phyloP scores from a whole-genome alignment of 768 basidiomycete species.

The Rubroboletus satanas region DNA sequence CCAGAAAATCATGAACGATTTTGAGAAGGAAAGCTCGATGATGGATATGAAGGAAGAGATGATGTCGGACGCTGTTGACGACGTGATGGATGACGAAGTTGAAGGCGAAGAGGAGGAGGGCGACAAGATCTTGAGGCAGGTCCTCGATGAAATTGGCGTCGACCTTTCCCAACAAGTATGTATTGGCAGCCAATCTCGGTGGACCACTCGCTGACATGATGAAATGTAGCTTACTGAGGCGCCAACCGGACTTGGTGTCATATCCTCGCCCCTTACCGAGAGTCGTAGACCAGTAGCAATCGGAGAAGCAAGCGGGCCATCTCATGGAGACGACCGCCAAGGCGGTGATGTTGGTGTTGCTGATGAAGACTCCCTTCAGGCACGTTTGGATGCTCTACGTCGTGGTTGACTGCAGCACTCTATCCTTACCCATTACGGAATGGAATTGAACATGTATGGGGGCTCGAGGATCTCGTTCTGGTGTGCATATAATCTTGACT shows the following conservation, averaged over 20 bases:
- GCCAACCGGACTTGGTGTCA: slow-evolving; percentile 64
- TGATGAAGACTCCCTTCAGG: slow-evolving; percentile 93
- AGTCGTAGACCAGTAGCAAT: slow-evolving; percentile 80
- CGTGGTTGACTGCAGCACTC: slow-evolving; percentile 44
- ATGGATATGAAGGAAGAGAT: slow-evolving; percentile 99
- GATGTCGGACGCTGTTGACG: slow-evolving; percentile 98
- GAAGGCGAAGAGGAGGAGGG: slow-evolving; percentile 97
- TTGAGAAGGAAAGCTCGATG: slow-evolving; percentile 93
- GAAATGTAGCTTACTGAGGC: slow-evolving; percentile 70
- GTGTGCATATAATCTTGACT: not conserved
- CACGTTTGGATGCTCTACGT: slow-evolving; percentile 85
- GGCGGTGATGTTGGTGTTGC: slow-evolving; percentile 43
- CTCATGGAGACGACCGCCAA: slow-evolving; percentile 37
- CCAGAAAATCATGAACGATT: slow-evolving; percentile 95
- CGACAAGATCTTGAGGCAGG: slow-evolving; percentile 92
- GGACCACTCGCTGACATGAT: slow-evolving; percentile 8
- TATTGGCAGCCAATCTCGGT: not conserved
- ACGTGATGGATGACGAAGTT: slow-evolving; percentile 88
- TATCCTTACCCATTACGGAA: slow-evolving; percentile 8
- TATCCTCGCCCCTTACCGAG: slow-evolving; percentile 57
- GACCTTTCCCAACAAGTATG: slow-evolving; percentile 78
- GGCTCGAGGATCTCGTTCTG: not conserved
- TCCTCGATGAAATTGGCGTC: slow-evolving; percentile 96
- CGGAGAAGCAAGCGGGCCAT: slow-evolving; percentile 50
- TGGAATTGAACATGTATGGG: slow-evolving; percentile 4